Conservation (phyloP, 495 filamentous ascomycete species). For the Daldinia vernicosa region DNA sequence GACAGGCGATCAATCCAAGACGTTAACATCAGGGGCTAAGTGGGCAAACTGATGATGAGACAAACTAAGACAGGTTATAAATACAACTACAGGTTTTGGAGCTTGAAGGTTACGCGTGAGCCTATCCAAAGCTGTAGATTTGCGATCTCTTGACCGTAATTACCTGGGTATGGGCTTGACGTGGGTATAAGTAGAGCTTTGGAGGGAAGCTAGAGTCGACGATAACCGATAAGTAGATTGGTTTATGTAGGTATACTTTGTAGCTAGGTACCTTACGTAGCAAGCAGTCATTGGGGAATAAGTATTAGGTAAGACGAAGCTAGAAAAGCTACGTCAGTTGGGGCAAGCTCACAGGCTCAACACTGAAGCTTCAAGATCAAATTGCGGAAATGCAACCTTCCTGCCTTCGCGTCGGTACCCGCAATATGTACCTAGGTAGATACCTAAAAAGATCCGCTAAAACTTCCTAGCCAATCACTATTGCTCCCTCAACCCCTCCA, state of each 20-base stretch:
- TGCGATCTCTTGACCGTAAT: slow-evolving; percentile 1
- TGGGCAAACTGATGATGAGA: background rate
- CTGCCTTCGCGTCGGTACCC: background rate
- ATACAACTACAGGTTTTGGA: background rate
- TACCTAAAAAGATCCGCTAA: slow-evolving; percentile 1
- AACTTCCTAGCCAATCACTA: slow-evolving; percentile 4
- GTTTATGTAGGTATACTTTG: background rate
- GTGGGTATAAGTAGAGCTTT: background rate
- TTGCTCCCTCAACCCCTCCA: slow-evolving; percentile 18
- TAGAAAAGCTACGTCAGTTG: slow-evolving; percentile 30
- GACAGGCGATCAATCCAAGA: slow-evolving; percentile 32
- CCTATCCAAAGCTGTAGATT: slow-evolving; percentile 5
- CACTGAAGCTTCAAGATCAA: background rate
- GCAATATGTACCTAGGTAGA: background rate
- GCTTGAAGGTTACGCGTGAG: slow-evolving; percentile 7
- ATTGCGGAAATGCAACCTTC: background rate
- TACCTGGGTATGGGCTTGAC: background rate
- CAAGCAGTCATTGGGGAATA: slow-evolving; percentile 10
- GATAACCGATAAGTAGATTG: slow-evolving; percentile 11
- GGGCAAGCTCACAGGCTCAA: slow-evolving; percentile 10
- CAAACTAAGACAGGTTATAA: background rate
- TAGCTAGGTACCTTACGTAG: slow-evolving; percentile 5
- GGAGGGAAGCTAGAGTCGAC: slow-evolving; percentile 1
- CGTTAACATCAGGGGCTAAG: slow-evolving; percentile 27
- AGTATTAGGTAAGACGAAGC: slow-evolving; percentile 1